Base-by-base conservation (phyloP, 345 rosid genomes). In the Eucalyptus lansdowneana region DNA sequence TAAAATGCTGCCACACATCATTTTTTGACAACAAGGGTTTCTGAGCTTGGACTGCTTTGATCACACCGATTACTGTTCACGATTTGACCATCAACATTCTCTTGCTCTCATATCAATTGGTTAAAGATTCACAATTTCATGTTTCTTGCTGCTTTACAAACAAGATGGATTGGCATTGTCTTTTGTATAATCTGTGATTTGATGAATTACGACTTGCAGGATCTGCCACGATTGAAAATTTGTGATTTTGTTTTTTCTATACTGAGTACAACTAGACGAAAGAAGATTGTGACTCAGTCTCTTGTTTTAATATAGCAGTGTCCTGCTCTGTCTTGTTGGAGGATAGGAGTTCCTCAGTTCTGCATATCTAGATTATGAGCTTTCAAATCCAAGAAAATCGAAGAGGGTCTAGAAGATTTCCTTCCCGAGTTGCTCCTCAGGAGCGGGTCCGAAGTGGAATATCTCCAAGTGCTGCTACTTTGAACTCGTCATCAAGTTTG, bases 381-480 rank as follows among this genome's bases (percentile, higher is more conserved):
- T 94, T 87, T 91, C 97, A 94, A 54, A 88, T 89, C 86, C 91
- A 94, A 86, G 92, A 90, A 92, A 94, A 97, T 50, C 88, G 92
- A 45, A 93, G 96, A 92, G 94, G 93, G 44, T 91, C 96, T 93
- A 67, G 94, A 54, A 90, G 97, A 87, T 51, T 40, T 65, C 90
- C 91, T 62, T 86, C 92, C 31, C 94, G 86, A 87, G 87, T 65
- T 56, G 37, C 93, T 31, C 97, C 94, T 72, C 97, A 91, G 53
- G 94, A 92, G 15, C 95, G 98, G 99, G 90, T 95, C 50, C 99
- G 95, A 21, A 94, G 96, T 92, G 95, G 91, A 58, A 60, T n/a
- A 50, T 62, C 86, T 80, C 87, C 95, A 47, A 31, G 91, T 40
- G 54, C 94, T 85, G 88, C 94, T 80, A 72, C 90, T 2, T 87